Conservation (phyloP, 2,329 filamentous ascomycete species). For the Penicillium sp. region DNA sequence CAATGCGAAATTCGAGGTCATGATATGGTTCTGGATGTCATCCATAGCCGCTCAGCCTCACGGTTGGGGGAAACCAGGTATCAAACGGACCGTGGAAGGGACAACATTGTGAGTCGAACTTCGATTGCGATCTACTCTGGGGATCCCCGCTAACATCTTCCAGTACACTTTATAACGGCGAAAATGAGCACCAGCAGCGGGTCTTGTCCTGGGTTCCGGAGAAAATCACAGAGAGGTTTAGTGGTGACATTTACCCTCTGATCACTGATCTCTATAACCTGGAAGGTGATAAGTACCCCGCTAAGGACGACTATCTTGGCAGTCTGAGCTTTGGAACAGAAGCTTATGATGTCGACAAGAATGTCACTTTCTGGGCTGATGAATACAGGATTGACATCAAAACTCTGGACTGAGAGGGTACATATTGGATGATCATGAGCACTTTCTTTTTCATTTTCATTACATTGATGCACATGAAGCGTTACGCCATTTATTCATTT, state of each 20-base stretch:
- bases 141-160: slow-evolving; percentile 3
- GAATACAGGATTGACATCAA: slow-evolving; percentile 31
- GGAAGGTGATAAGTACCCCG: slow-evolving; percentile 38
- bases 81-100: slow-evolving; percentile 41
- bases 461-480: slow-evolving; percentile 4
- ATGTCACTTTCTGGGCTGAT: slow-evolving; percentile 50
- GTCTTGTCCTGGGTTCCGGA: slow-evolving; percentile 52
- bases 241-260: slow-evolving; percentile 48
- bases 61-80: slow-evolving; percentile 40
- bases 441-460: neutral
- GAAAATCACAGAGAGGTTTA: slow-evolving; percentile 40
- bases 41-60: slow-evolving; percentile 50
- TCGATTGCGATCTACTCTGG: neutral
- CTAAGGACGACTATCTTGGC: slow-evolving; percentile 47
- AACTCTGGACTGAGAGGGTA: slow-evolving; percentile 4
- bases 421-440: slow-evolving; percentile 8
- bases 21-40: slow-evolving; percentile 55
- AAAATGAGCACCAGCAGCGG: slow-evolving; percentile 43
- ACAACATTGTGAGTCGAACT: slow-evolving; percentile 25
- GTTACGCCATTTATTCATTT: neutral
- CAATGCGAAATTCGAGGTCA: slow-evolving; percentile 49
- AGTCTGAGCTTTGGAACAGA: slow-evolving; percentile 54
- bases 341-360: slow-evolving; percentile 43
- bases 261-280: slow-evolving; percentile 42
- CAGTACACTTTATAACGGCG: slow-evolving; percentile 19